Evolutionary conservation across 768 basidiomycete genomes (phyloP).

Genomic region (Amanita jacksonii): DNA sequence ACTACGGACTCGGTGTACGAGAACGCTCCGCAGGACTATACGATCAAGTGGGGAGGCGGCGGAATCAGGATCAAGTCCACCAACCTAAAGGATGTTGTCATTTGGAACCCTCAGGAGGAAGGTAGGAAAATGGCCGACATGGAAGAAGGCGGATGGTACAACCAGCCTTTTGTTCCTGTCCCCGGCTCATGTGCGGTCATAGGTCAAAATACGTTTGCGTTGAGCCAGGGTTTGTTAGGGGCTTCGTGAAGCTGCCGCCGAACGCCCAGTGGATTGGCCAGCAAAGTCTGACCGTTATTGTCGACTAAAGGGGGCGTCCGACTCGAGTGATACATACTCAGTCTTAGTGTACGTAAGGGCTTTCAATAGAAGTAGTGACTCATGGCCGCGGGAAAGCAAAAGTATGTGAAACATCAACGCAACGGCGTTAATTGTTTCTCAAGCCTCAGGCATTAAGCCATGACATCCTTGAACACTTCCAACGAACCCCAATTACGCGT

Average conservation of each 20-base stretch:
- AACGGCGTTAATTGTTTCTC: background rate
- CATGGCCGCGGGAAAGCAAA: background rate
- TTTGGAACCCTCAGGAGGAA: slow-evolving; percentile 86
- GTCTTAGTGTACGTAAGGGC: no score
- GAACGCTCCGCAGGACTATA: slow-evolving; percentile 44
- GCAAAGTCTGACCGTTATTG: slow-evolving; percentile 54
- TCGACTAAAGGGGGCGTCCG: slow-evolving; percentile 6
- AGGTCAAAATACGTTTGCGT: slow-evolving; percentile 86
- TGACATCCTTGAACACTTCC: background rate
- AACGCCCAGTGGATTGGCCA: slow-evolving; percentile 71
- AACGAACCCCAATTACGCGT: slow-evolving; percentile 24
- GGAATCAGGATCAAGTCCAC: slow-evolving; percentile 40
- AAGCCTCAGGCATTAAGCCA: slow-evolving; percentile 1
- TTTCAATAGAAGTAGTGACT: no score
- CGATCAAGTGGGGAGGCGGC: slow-evolving; percentile 50
- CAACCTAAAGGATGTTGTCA: slow-evolving; percentile 73
- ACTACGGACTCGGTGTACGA: slow-evolving; percentile 77
- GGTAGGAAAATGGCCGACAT: slow-evolving; percentile 80
- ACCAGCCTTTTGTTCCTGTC: background rate
- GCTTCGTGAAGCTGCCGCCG: slow-evolving; percentile 52
- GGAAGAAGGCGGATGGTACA: slow-evolving; percentile 83
- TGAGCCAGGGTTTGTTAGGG: slow-evolving; percentile 80
- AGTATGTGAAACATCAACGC: background rate
- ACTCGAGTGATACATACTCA: no score
- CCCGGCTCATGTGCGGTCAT: slow-evolving; percentile 2